These are phyloP conservation scores for Primulina tabacum DNA, from an alignment of 257 asterid genomes.

Conservation along the genomic window DNA sequence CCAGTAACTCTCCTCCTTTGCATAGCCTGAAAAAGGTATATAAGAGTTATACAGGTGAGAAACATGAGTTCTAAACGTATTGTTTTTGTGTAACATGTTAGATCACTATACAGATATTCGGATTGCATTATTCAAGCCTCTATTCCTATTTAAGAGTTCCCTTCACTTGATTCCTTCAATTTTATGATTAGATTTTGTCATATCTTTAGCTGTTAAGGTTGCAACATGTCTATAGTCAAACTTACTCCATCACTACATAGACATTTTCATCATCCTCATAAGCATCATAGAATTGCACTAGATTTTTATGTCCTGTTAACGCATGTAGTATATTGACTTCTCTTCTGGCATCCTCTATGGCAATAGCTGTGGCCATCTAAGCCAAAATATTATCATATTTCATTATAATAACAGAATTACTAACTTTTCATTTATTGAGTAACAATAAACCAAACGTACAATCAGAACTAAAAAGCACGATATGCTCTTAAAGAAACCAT, in stretches of 20 bases:
- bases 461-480: not conserved
- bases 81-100: not conserved
- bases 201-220: not conserved
- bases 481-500: not conserved
- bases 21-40: constrained; percentile 54
- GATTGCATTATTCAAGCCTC: not conserved
- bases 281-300: constrained; percentile 62
- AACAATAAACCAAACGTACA: not conserved
- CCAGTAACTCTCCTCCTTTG: constrained; percentile 80
- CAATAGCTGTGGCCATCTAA: constrained; percentile 72
- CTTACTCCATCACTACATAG: constrained; percentile 69
- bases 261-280: constrained; percentile 66
- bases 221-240: constrained; percentile 5
- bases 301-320: constrained; percentile 56
- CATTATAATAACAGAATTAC: not conserved
- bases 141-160: constrained; percentile 33
- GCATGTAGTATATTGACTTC: constrained; percentile 67
- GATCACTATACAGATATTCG: not conserved
- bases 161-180: constrained; percentile 31
- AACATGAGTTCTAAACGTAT: not conserved
- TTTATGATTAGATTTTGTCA: not conserved
- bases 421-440: constrained; percentile 3
- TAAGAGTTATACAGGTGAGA: constrained; percentile 7
- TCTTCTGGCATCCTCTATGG: constrained; percentile 64
- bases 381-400: constrained; percentile 13